These are phyloP conservation scores for Apophysomyces elegans DNA, from an alignment of 371 early-diverging fungal species.

Conservation along the genomic window DNA sequence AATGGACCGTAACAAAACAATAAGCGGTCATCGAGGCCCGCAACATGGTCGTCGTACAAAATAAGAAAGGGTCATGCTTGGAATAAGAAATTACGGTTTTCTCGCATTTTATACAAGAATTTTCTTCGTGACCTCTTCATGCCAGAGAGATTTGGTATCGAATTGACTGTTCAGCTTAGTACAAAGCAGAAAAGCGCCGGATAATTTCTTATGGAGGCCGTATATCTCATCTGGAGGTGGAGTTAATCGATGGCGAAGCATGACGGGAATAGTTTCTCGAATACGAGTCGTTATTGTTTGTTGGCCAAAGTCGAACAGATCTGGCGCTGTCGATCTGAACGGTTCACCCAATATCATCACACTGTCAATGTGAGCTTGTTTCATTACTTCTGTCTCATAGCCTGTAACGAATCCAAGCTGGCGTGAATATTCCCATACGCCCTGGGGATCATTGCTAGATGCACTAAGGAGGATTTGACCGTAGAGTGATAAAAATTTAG, in stretches of 20 bases:
- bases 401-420: slow-evolving; percentile 94
- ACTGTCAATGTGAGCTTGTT: slow-evolving; percentile 88
- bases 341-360: slow-evolving; percentile 89
- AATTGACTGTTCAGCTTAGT: slow-evolving; percentile 82
- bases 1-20: no score
- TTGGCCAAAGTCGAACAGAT: slow-evolving; percentile 75
- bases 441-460: slow-evolving; percentile 74
- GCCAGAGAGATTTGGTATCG: slow-evolving; percentile 67
- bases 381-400: slow-evolving; percentile 87
- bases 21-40: no score
- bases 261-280: slow-evolving; percentile 88
- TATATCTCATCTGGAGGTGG: slow-evolving; percentile 98
- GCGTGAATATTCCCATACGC: slow-evolving; percentile 73
- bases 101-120: not conserved
- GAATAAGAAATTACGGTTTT: no score
- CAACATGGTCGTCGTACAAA: no score
- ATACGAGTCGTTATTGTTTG: slow-evolving; percentile 86
- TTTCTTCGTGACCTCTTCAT: slow-evolving; percentile 44
- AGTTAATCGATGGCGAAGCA: slow-evolving; percentile 91
- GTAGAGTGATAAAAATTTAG: slow-evolving; percentile 78
- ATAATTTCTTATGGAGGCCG: slow-evolving; percentile 93
- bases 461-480: slow-evolving; percentile 79
- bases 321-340: slow-evolving; percentile 63
- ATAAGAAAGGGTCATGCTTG: no score
- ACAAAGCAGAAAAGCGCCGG: slow-evolving; percentile 93